Conservation (phyloP, 257 asterid genomes). For the Henckelia pumila region DNA sequence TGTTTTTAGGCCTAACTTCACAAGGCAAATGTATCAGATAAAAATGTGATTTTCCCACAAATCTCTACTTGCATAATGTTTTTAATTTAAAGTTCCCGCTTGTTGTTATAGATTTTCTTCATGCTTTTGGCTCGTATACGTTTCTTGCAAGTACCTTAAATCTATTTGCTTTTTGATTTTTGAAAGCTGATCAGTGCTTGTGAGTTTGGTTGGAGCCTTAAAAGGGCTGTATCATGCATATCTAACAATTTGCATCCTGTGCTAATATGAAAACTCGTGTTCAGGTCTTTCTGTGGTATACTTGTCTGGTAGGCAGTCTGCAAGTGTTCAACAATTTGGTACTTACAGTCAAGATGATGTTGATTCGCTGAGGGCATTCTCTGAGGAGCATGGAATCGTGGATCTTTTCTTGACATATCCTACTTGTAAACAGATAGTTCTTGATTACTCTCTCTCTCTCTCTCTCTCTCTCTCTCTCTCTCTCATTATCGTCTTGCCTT, state of each 20-base stretch:
- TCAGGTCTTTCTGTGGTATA: slow-evolving; percentile 75
- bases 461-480: slow-evolving; percentile 15
- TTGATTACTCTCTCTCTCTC: neutral
- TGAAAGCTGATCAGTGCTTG: slow-evolving; percentile 25
- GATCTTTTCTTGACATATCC: slow-evolving; percentile 97
- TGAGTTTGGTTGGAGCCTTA: slow-evolving; percentile 17
- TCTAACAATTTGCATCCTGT: slow-evolving; percentile 6
- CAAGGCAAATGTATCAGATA: neutral
- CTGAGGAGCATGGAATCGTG: slow-evolving; percentile 77
- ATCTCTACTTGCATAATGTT: neutral
- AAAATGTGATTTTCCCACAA: neutral
- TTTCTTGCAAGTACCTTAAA: slow-evolving; percentile 3
- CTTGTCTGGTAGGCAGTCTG: slow-evolving; percentile 81
- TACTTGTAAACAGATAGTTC: slow-evolving; percentile 31
- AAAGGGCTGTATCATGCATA: slow-evolving; percentile 18
- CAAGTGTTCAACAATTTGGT: slow-evolving; percentile 67
- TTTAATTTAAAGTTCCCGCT: neutral
- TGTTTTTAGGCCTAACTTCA: neutral
- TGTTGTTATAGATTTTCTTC: neutral
- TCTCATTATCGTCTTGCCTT: slow-evolving; percentile 11
- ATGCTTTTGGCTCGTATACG: slow-evolving; percentile 8
- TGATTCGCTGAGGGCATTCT: slow-evolving; percentile 89
- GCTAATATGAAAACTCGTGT: slow-evolving; percentile 33
- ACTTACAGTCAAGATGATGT: slow-evolving; percentile 82
- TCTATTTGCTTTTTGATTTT: neutral